Base-by-base conservation (phyloP, 139 green algal genomes). In the Tetratostichococcus sp. region DNA sequence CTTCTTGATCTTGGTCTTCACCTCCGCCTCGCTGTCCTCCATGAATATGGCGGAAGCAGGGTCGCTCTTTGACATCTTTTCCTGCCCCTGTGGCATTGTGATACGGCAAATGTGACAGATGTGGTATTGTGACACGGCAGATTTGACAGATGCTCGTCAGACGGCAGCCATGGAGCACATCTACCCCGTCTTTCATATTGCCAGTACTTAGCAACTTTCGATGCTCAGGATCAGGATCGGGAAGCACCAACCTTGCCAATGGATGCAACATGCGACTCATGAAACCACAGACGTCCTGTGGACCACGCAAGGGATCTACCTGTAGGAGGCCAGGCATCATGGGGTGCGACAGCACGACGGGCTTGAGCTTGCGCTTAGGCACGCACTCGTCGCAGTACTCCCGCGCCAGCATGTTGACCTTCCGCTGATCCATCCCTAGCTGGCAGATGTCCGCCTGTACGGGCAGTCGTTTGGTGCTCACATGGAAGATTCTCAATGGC, bases 61-160 rank as follows among this genome's bases (percentile, higher is more conserved):
- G 85, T 98, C 95, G 70, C 77, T 91, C 86, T 99, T 99, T 72
- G 83, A 94, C 96, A 99, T 99, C 89, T 99, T 99, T 82, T 98
- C 96, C 85, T 99, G 96, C 17, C 96, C 96, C 87, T 97, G 81
- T 39, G 78, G 57, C 50, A 26, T n/a, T n/a, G n/a, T n/a, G n/a
- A n/a, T n/a, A n/a, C n/a, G n/a, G 50, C 50, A 62, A 17, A 62
- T 50, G 39, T 21, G 39, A 50, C n/a, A n/a, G n/a, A n/a, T n/a
- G n/a, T n/a, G n/a, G n/a, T n/a, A n/a, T n/a, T n/a, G n/a, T n/a
- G n/a, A n/a, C n/a, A n/a, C 43, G 39, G 39, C 39, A 50, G 39
- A 50, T n/a, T n/a, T n/a, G n/a, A n/a, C n/a, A n/a, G n/a, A n/a
- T n/a, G n/a, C n/a, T n/a, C n/a, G n/a, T n/a, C n/a, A n/a, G n/a